Conservation (phyloP, 257 asterid species). For the Dorcoceras hygrometricum region DNA sequence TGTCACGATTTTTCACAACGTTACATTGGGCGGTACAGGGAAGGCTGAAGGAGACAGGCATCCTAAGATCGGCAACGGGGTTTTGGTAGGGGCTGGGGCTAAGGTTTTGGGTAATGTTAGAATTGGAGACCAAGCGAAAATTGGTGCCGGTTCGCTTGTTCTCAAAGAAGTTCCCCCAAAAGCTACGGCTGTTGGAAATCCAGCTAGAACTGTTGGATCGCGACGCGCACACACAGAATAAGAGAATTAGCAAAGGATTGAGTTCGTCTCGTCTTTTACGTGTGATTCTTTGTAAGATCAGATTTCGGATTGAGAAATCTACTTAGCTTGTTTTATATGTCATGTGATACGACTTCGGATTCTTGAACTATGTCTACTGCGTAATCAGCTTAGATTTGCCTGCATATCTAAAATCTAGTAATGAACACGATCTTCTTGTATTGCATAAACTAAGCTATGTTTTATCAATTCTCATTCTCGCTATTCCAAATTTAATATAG, state of each 20-base stretch:
- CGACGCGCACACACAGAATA: conserved; percentile 5
- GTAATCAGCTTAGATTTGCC: no score
- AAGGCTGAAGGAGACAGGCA: conserved; percentile 75
- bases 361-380: no score
- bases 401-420: no score
- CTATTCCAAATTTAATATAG: not conserved
- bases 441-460: no score
- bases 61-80: conserved; percentile 80
- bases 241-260: not conserved
- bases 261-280: not conserved
- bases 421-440: no score
- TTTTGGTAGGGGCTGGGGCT: conserved; percentile 71
- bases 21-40: conserved; percentile 87
- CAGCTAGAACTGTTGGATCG: conserved; percentile 56
- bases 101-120: conserved; percentile 60
- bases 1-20: conserved; percentile 69
- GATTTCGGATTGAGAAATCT: conserved; percentile 3
- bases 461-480: no score
- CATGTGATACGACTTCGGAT: no score
- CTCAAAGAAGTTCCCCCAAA: conserved; percentile 56
- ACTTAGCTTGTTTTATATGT: not conserved
- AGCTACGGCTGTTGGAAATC: conserved; percentile 75
- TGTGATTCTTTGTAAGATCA: not conserved
- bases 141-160: conserved; percentile 75
- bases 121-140: conserved; percentile 57